Base-by-base conservation (phyloP, 352 stramenopile genomes). In the Phytophthora gonapodyides region DNA sequence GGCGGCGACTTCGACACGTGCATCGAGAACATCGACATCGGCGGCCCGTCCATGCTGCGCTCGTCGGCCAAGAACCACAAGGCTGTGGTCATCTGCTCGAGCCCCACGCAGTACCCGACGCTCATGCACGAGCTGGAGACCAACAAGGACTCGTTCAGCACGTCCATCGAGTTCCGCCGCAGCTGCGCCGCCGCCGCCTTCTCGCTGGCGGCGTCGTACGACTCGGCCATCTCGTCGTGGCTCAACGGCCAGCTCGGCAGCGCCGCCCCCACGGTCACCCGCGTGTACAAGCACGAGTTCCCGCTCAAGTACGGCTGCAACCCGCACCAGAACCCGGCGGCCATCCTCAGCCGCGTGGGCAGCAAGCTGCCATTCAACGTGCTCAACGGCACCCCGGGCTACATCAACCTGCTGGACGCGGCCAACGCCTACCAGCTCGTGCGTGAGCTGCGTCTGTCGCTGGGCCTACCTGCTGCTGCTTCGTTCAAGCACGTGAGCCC, bases 1-100 rank as follows among this genome's bases (percentile, higher is more conserved):
- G 85, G 84, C 37, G 75, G 86, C 19, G 83, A 93, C 61, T 99
- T 99, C 69, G 97, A 98, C 71, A 98, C 97, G 65, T 99, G 97
- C 84, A 98, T 99, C 69, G 98, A 99, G 76, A 99, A 99, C 84
- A 99, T 99, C 71, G 98, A 99, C 75, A 99, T 99, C 79, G 98
- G 98, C 42, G 98, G 98, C 11, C 98, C 98, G 16, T 98, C 89
- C 48, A 99, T 99, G 98, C 82, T 99, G 34, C 94, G 98, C 45
- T 99, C 96, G 42, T 98, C 97, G 30, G 97, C 98, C 50, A 99
- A 99, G 87, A 99, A 99, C 84, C 97, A 99, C 87, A 90, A 94
- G 65, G 97, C 97, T 52, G 98, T 99, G 15, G 92, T 98, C 16
- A 99, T 99, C 84, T 97, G 98, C 60, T 99, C 97, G 7, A 91